Evolutionary conservation across 495 filamentous ascomycete species (phyloP), one percentile per base, ranked within the genome.

Genomic region (Daldinia loculata): DNA sequence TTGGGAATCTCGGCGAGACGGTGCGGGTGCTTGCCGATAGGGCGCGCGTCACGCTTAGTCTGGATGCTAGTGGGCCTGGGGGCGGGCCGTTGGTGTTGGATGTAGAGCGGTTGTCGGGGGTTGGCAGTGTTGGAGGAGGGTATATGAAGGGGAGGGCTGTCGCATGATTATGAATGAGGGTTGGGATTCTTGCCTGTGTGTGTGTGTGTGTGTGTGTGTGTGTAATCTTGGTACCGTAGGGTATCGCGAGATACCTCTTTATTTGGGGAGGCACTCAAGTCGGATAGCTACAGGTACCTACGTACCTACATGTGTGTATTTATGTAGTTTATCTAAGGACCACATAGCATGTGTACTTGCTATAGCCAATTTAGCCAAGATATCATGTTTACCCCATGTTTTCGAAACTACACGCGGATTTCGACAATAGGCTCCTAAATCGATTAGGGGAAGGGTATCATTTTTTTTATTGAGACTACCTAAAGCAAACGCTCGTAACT

Each of bases 11-110:
- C 61, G 92, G 88, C 3, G 89, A 96, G 81, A 90, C 88, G 36
- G 84, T 98, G 8, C 76, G 90, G 36, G 93, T 98, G 1, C 80
- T 97, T 34, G 87, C 89, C 17, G 90, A 95, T 80, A 79, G 93
- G 53, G 86, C 80, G 53, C 90, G 87, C 74, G 92, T 92, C 12
- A 94, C 92, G 5, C 87, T 95, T n/a, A 92, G 87, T 61, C 77
- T 93, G 24, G 91, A 91, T 74, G 80, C 87, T 3, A 88, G 88
- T 57, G 86, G 83, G n/a, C 81, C 86, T 0, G 84, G 84, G 12
- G 88, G 86, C 12, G 88, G 87, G 0, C 88, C 90, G 30, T 84
- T 90, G 83, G 81, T 92, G 41, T 72, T 92, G 22, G 89, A 90
- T 76, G 79, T 80, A 48, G 81, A 86, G 75, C 64, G 74, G 51